A percentile compares a stretch with the other conserved stretches of the same genome.
Conservation (phyloP, 306 rosid genomes). For the Vigna angularis region DNA sequence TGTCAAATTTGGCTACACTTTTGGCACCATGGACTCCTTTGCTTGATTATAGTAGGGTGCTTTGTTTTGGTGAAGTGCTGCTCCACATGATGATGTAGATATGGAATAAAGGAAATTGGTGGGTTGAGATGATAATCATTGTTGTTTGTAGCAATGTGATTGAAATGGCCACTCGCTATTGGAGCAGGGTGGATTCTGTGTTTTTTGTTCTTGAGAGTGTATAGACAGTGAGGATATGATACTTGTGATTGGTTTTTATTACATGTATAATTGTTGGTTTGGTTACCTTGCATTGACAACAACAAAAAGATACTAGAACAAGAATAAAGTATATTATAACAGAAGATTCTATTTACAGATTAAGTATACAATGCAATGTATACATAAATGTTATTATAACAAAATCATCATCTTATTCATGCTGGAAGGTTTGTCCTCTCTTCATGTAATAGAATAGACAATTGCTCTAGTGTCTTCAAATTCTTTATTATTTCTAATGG, state of each 20-base stretch:
- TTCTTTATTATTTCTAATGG: no score
- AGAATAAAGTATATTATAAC: no score
- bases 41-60: slow-evolving; percentile 33
- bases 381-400: no score
- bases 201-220: slow-evolving; percentile 41
- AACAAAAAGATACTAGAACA: no score
- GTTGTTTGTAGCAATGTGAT: slow-evolving; percentile 33
- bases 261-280: slow-evolving; percentile 43
- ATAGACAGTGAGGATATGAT: slow-evolving; percentile 44
- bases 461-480: no score
- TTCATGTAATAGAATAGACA: no score
- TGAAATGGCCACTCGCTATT: slow-evolving; percentile 29
- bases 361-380: no score
- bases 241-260: slow-evolving; percentile 30
- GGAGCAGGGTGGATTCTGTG: slow-evolving; percentile 37
- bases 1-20: slow-evolving; percentile 36
- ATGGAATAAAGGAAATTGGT: slow-evolving; percentile 36
- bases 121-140: slow-evolving; percentile 34
- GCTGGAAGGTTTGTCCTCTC: no score
- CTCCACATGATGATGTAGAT: slow-evolving; percentile 40
- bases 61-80: slow-evolving; percentile 44
- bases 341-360: no score
- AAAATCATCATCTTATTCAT: no score
- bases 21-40: slow-evolving; percentile 33
- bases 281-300: not conserved